Evolutionary conservation across 495 filamentous ascomycete species (phyloP).

Genomic region (Diplogelasinospora grovesii): DNA sequence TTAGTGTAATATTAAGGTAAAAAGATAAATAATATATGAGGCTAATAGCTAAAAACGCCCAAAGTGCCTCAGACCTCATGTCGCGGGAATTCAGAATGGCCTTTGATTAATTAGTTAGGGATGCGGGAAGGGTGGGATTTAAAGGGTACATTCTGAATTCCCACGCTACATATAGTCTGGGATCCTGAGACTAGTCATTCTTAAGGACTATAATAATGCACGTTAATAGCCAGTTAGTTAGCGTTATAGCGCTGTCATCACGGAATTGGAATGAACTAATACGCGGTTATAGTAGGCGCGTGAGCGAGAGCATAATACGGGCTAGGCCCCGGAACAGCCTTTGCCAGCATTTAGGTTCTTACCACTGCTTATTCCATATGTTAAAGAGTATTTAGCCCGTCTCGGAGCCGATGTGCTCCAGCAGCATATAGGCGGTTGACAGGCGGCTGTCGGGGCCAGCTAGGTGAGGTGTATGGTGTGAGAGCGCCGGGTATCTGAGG

Average conservation of each 20-base stretch:
- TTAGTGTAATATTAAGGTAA: too few species aligned
- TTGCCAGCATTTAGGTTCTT: slow-evolving; percentile 13
- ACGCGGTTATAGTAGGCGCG: slow-evolving; percentile 18
- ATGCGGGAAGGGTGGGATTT: too few species aligned
- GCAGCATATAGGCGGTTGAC: slow-evolving; percentile 18
- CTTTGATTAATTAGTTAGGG: too few species aligned
- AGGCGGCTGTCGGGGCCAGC: slow-evolving; percentile 1
- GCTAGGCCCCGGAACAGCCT: slow-evolving; percentile 27
- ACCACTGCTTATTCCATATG: slow-evolving; percentile 17
- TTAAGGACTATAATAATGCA: slow-evolving; percentile 22
- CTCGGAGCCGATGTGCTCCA: slow-evolving; percentile 15
- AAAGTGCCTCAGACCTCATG: too few species aligned
- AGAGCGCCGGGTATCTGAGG: slow-evolving; percentile 11
- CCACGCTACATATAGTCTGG: too few species aligned
- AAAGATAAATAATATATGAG: too few species aligned
- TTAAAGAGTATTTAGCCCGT: slow-evolving; percentile 31
- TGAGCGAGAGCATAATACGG: slow-evolving; percentile 28
- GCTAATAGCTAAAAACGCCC: too few species aligned
- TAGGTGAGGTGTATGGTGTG: slow-evolving; percentile 9
- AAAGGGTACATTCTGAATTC: too few species aligned
- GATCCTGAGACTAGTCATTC: too few species aligned
- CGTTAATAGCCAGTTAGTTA: slow-evolving; percentile 29
- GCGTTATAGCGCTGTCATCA: slow-evolving; percentile 18
- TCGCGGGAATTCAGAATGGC: too few species aligned
- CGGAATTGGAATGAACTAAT: slow-evolving; percentile 33